Conservation (phyloP, 495 filamentous ascomycete genomes). For the Podospora sp. region DNA sequence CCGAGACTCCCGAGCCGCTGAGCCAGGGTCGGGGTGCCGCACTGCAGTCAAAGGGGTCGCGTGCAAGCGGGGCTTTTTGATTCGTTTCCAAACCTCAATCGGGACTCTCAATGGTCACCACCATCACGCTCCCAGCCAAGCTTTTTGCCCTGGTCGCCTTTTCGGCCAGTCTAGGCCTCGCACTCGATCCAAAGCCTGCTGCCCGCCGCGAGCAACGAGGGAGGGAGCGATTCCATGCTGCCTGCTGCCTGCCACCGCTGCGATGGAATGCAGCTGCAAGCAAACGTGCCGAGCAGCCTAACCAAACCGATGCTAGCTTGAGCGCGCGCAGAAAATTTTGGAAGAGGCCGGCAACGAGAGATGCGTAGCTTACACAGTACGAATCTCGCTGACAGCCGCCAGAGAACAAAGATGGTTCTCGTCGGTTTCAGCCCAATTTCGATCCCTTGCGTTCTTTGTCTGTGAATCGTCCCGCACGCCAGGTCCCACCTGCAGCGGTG, state of each 20-base stretch:
- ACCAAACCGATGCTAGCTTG: not conserved
- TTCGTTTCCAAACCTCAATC: not conserved
- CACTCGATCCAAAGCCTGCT: not conserved
- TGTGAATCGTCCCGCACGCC: not conserved
- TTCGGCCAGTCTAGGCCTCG: slow-evolving; percentile 18
- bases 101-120: slow-evolving; percentile 7
- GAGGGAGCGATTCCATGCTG: too few species aligned
- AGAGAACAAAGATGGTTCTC: not conserved
- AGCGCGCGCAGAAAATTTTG: not conserved
- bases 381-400: not conserved
- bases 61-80: not conserved
- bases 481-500: not conserved
- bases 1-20: slow-evolving; percentile 10
- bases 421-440: slow-evolving; percentile 4
- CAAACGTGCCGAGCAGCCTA: slow-evolving; percentile 1
- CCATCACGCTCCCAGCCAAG: not conserved
- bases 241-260: not conserved
- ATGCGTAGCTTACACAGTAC: slow-evolving; percentile 12
- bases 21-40: not conserved
- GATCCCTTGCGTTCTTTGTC: slow-evolving; percentile 5
- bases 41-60: not conserved
- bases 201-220: not conserved
- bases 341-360: not conserved
- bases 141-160: slow-evolving; percentile 5
- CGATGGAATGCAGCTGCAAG: not conserved